A percentile compares a stretch with the other conserved stretches of the same genome.
These are phyloP conservation scores for Talaromyces sp. DNA, from an alignment of 2,329 filamentous ascomycete species.

Conservation along the genomic window DNA sequence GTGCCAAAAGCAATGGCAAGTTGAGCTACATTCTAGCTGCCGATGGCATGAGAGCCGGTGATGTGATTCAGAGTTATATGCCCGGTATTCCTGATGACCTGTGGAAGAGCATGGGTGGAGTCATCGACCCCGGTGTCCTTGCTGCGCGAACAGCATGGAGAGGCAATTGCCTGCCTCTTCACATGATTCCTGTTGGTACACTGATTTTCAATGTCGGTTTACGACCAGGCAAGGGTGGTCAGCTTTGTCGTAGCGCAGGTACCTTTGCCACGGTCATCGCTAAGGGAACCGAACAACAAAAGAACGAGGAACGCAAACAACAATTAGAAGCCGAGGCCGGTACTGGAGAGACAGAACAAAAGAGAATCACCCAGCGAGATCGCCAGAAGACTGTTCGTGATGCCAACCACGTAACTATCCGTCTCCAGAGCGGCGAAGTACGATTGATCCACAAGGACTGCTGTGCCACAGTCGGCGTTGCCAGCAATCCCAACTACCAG, in stretches of 20 bases:
- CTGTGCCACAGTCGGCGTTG: conserved; percentile 88
- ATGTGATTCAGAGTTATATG: conserved; percentile 88
- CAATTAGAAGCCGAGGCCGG: conserved; percentile 43
- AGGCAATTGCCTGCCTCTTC: conserved; percentile 90
- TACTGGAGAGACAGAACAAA: conserved; percentile 48
- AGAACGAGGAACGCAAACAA: conserved; percentile 25
- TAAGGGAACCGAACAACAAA: conserved; percentile 71
- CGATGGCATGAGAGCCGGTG: conserved; percentile 87
- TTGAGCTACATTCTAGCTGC: conserved; percentile 94
- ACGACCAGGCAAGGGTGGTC: conserved; percentile 66
- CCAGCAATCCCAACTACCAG: conserved; percentile 89
- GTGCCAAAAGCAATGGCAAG: conserved; percentile 66
- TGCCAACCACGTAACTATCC: conserved; percentile 76
- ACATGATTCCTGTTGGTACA: conserved; percentile 95
- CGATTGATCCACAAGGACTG: conserved; percentile 86
- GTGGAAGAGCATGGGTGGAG: conserved; percentile 86
- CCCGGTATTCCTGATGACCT: conserved; percentile 83
- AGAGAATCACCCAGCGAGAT: conserved; percentile 37
- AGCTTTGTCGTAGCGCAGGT: conserved; percentile 92
- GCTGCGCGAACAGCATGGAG: conserved; percentile 91
- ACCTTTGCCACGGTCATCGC: conserved; percentile 85
- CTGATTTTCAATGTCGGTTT: conserved; percentile 86
- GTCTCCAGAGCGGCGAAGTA: conserved; percentile 88
- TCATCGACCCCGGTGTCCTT: conserved; percentile 90
- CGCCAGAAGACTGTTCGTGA: conserved; percentile 53